These are phyloP conservation scores for Elsinoe arachidis DNA, from an alignment of 2,329 filamentous ascomycete genomes.

Conservation along the genomic window DNA sequence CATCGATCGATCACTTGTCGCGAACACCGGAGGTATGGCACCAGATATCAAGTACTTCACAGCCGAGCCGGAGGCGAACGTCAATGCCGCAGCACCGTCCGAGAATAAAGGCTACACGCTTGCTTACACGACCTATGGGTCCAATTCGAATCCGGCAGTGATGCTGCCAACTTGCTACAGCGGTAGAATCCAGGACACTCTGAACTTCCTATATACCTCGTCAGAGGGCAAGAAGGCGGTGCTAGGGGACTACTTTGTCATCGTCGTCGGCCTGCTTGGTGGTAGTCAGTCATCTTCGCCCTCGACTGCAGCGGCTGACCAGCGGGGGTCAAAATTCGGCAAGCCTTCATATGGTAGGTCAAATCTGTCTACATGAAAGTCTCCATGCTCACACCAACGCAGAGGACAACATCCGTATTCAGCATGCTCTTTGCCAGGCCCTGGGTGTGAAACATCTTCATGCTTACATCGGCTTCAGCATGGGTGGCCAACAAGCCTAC, in stretches of 20 bases:
- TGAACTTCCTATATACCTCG: conserved; percentile 37
- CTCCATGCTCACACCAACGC: conserved; percentile 21
- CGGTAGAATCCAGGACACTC: conserved; percentile 42
- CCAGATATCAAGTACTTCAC: conserved; percentile 9
- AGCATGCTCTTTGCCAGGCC: conserved; percentile 36
- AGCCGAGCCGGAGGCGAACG: not conserved
- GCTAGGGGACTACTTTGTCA: conserved; percentile 37
- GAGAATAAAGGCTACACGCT: conserved; percentile 38
- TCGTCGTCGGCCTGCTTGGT: conserved; percentile 45
- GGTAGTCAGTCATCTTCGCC: conserved; percentile 48
- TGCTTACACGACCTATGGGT: conserved; percentile 68
- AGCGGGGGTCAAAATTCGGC: conserved; percentile 22
- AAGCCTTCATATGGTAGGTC: conserved; percentile 45
- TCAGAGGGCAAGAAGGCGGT: conserved; percentile 37
- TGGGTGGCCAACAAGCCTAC: conserved; percentile 48
- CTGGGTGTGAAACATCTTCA: conserved; percentile 38
- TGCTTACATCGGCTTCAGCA: conserved; percentile 47
- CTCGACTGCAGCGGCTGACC: conserved; percentile 34
- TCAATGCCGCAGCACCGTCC: not conserved
- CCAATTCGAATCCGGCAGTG: conserved; percentile 49
- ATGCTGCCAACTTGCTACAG: conserved; percentile 49
- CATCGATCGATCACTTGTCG: too few species aligned
- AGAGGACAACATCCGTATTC: conserved; percentile 45
- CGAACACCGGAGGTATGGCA: not conserved
- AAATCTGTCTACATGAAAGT: conserved; percentile 6